These are phyloP conservation scores for Pinus albicaulis DNA, from an alignment of 75 land plant species.

Conservation along the genomic window DNA sequence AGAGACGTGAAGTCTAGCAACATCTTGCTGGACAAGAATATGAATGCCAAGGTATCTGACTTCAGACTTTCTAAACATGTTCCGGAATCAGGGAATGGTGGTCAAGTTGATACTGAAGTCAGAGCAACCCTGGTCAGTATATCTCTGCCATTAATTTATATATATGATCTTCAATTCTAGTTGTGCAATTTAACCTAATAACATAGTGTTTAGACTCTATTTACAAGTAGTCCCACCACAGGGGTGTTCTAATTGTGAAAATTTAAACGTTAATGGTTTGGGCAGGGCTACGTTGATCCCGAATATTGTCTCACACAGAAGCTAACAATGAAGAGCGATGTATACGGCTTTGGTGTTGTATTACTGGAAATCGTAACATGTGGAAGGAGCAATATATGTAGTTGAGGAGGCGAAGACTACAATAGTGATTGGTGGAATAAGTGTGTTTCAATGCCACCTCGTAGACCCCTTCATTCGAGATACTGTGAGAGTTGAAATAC, in stretches of 20 bases:
- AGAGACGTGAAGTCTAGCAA: constrained; percentile 67
- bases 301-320: constrained; percentile 80
- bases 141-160: too few species aligned
- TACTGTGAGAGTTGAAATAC: too few species aligned
- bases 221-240: too few species aligned
- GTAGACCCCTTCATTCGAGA: background rate
- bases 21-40: constrained; percentile 58
- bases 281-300: constrained; percentile 82
- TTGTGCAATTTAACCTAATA: too few species aligned
- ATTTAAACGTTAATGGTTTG: background rate
- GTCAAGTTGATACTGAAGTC: constrained; percentile 70
- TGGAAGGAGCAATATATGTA: constrained; percentile 51
- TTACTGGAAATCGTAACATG: constrained; percentile 68
- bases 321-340: constrained; percentile 75
- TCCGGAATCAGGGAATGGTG: constrained; percentile 18
- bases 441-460: too few species aligned
- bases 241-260: background rate
- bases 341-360: constrained; percentile 84
- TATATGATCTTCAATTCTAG: background rate
- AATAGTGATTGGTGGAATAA: constrained; percentile 16
- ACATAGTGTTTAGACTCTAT: too few species aligned
- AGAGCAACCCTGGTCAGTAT: constrained; percentile 74
- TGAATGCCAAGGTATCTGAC: constrained; percentile 52
- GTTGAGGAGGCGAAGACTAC: constrained; percentile 44
- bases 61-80: constrained; percentile 60